Conservation (phyloP, 2,329 filamentous ascomycete genomes). For the Corinectria fuckeliana region DNA sequence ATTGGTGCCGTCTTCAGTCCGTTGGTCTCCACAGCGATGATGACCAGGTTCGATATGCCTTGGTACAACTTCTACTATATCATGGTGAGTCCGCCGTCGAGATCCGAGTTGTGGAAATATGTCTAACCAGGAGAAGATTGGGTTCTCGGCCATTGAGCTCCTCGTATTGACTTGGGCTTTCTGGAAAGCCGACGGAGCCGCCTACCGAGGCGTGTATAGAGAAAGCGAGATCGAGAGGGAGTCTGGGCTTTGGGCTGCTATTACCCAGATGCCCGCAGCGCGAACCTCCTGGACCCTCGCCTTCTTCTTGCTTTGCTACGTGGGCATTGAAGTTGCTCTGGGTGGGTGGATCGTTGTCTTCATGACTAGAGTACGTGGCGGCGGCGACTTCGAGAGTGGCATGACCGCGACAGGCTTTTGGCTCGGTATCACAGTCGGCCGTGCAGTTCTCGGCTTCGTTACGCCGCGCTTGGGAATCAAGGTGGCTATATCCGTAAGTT, state of each 20-base stretch:
- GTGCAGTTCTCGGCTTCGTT: slow-evolving; percentile 74
- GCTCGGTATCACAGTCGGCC: slow-evolving; percentile 77
- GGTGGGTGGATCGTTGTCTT: slow-evolving; percentile 87
- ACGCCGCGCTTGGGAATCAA: slow-evolving; percentile 77
- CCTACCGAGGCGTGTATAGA: slow-evolving; percentile 29
- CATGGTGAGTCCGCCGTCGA: slow-evolving; percentile 58
- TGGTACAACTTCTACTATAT: slow-evolving; percentile 81
- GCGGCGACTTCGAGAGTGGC: slow-evolving; percentile 70
- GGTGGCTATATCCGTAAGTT: slow-evolving; percentile 53
- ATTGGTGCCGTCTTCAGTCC: slow-evolving; percentile 73
- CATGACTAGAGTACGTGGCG: slow-evolving; percentile 78
- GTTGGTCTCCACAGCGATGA: slow-evolving; percentile 72
- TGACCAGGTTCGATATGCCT: slow-evolving; percentile 63
- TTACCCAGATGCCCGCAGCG: slow-evolving; percentile 51
- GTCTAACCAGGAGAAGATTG: slow-evolving; percentile 14
- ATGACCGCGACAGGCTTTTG: slow-evolving; percentile 83
- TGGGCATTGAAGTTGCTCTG: slow-evolving; percentile 76
- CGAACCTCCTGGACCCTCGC: slow-evolving; percentile 73
- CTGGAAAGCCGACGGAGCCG: background rate
- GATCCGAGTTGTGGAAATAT: slow-evolving; percentile 42
- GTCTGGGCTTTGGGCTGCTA: slow-evolving; percentile 33
- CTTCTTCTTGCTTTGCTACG: slow-evolving; percentile 76
- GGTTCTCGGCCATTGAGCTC: slow-evolving; percentile 20
- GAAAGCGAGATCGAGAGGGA: slow-evolving; percentile 32
- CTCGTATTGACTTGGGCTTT: background rate